Conservation (phyloP, 2,329 filamentous ascomycete species). For the Talaromyces sp. region DNA sequence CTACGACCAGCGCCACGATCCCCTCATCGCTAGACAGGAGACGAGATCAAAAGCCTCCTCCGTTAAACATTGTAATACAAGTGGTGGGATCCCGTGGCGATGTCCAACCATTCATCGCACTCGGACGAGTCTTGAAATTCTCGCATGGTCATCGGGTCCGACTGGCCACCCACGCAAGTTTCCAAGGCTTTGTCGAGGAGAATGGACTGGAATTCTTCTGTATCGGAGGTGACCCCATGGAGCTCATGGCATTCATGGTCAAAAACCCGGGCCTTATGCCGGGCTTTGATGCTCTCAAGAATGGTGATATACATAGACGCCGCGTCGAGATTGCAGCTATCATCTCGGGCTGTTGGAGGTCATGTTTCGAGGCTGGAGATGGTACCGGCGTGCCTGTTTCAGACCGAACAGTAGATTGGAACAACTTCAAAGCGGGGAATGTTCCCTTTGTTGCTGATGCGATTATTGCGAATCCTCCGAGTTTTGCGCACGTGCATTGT, state of each 20-base stretch:
- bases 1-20: constrained; percentile 39
- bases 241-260: constrained; percentile 87
- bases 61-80: constrained; percentile 65
- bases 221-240: constrained; percentile 71
- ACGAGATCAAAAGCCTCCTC: constrained; percentile 41
- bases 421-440: constrained; percentile 28
- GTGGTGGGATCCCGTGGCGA: constrained; percentile 72
- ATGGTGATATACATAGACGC: constrained; percentile 71
- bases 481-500: constrained; percentile 74
- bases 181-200: constrained; percentile 65
- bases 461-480: constrained; percentile 82
- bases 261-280: constrained; percentile 85
- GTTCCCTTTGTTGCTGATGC: constrained; percentile 77
- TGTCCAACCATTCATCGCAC: constrained; percentile 70
- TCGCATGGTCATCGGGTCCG: constrained; percentile 69
- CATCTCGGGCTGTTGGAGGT: constrained; percentile 80
- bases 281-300: constrained; percentile 70
- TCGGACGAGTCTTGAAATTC: constrained; percentile 63
- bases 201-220: constrained; percentile 72
- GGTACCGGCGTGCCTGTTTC: constrained; percentile 45
- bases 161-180: constrained; percentile 68
- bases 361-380: constrained; percentile 75
- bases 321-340: constrained; percentile 74
- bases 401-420: constrained; percentile 41
- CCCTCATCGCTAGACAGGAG: constrained; percentile 68